phyloP scores from a whole-genome alignment of 2,329 filamentous ascomycete species.

The Penicillium fuscoglaucum region DNA sequence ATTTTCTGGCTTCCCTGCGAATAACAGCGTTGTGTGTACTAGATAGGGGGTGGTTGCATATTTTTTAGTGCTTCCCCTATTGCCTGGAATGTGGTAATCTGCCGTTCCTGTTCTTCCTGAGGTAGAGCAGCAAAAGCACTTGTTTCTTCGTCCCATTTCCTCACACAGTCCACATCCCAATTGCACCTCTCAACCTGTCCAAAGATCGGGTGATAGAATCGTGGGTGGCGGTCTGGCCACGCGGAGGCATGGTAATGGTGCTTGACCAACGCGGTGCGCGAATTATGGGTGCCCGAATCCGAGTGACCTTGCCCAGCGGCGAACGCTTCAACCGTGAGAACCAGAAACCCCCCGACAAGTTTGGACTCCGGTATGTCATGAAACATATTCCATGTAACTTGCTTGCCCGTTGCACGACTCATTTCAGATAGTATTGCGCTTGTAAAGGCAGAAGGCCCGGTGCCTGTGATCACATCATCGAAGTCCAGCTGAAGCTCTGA shows the following conservation, averaged over 20 bases:
- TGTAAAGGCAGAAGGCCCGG: conserved; percentile 70
- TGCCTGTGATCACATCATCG: conserved; percentile 71
- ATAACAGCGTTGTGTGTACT: too few relatives aligned
- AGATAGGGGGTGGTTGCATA: not conserved
- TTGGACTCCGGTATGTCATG: conserved; percentile 67
- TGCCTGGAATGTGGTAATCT: conserved; percentile 34
- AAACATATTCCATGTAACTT: conserved; percentile 63
- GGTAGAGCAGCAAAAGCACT: conserved; percentile 55
- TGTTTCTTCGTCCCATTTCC: conserved; percentile 65
- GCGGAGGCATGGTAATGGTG: conserved; percentile 74
- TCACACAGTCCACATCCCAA: conserved; percentile 65
- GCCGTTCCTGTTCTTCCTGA: conserved; percentile 60
- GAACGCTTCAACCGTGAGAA: conserved; percentile 70
- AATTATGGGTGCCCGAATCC: conserved; percentile 68
- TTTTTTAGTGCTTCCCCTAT: conserved; percentile 5
- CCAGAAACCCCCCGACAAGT: conserved; percentile 63
- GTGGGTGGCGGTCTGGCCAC: conserved; percentile 66
- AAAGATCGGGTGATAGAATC: conserved; percentile 67
- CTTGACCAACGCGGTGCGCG: conserved; percentile 66
- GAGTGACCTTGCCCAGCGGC: conserved; percentile 73
- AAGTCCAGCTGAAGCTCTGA: conserved; percentile 66
- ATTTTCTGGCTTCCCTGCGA: too few relatives aligned
- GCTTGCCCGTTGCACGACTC: conserved; percentile 49
- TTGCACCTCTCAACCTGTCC: conserved; percentile 71
- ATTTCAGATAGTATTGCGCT: conserved; percentile 65